Evolutionary conservation across 495 filamentous ascomycete species (phyloP).

Genomic region (Neurospora terricola): DNA sequence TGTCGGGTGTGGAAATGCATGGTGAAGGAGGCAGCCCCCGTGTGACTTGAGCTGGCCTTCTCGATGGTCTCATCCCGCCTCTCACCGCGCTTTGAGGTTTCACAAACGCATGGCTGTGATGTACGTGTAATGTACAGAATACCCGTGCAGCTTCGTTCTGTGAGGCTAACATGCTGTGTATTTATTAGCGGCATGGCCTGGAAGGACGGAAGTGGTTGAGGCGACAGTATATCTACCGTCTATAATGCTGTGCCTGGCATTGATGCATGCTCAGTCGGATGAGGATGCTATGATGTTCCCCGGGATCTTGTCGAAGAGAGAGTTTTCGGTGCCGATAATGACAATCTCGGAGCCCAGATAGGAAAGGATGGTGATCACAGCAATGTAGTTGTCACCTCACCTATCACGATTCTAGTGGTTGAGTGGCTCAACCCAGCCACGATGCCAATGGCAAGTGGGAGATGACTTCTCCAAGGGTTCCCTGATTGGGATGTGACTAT

Average conservation of each 20-base stretch:
- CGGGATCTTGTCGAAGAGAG: neutral
- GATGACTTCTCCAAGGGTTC: neutral
- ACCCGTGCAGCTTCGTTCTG: neutral
- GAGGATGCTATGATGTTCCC: neutral
- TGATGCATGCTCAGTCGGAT: neutral
- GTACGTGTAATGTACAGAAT: neutral
- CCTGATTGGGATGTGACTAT: neutral
- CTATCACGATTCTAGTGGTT: neutral
- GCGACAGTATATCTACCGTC: neutral
- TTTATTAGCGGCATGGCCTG: neutral
- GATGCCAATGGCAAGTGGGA: neutral
- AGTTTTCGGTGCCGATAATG: neutral
- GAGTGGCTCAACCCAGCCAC: neutral
- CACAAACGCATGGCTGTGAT: constrained; percentile 4
- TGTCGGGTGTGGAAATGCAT: neutral
- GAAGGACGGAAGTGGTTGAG: neutral
- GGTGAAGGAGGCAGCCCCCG: neutral
- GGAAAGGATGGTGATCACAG: neutral
- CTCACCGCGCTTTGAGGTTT: constrained; percentile 20
- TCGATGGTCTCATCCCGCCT: neutral
- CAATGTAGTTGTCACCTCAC: neutral
- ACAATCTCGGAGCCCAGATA: neutral
- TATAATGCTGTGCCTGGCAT: neutral
- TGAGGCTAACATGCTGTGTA: neutral
- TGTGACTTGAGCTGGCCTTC: neutral